Conservation (phyloP, 768 basidiomycete genomes). For the Tylopilus sp. region DNA sequence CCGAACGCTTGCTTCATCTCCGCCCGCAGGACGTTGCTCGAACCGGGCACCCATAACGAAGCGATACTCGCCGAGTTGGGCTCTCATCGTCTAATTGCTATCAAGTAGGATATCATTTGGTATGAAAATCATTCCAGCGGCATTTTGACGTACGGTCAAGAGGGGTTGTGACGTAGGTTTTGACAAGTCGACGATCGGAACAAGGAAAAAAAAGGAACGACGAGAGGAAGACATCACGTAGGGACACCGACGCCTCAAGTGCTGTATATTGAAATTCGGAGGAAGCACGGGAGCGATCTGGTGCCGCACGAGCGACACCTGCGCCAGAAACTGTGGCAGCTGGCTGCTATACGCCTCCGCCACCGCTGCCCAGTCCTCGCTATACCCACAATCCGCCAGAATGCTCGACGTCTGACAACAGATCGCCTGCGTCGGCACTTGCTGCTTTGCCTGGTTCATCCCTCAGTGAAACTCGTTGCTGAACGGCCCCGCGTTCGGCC, state of each 20-base stretch:
- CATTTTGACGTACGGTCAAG: no score
- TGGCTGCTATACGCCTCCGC: constrained; percentile 31
- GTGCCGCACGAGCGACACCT: constrained; percentile 30
- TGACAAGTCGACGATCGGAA: not conserved
- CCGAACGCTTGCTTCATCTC: constrained; percentile 25
- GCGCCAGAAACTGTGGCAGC: constrained; percentile 29
- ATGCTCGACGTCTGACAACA: constrained; percentile 22
- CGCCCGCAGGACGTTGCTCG: constrained; percentile 23
- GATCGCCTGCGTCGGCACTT: constrained; percentile 20
- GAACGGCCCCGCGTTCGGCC: constrained; percentile 28
- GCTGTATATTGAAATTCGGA: constrained; percentile 32
- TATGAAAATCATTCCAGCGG: no score
- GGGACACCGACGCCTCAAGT: constrained; percentile 28
- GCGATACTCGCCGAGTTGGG: constrained; percentile 54
- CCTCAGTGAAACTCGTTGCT: constrained; percentile 31
- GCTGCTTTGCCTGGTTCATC: constrained; percentile 24
- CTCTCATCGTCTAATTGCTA: constrained; percentile 11
- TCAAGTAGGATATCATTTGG: not conserved
- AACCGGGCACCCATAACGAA: constrained; percentile 52
- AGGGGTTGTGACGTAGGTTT: no score
- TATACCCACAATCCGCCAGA: constrained; percentile 26
- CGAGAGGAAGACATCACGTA: constrained; percentile 8
- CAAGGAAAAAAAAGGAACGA: not conserved
- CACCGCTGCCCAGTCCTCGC: constrained; percentile 26
- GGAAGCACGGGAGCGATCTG: constrained; percentile 31